Evolutionary conservation across 768 basidiomycete species (phyloP).

Genomic region (Austroboletus eburneus): DNA sequence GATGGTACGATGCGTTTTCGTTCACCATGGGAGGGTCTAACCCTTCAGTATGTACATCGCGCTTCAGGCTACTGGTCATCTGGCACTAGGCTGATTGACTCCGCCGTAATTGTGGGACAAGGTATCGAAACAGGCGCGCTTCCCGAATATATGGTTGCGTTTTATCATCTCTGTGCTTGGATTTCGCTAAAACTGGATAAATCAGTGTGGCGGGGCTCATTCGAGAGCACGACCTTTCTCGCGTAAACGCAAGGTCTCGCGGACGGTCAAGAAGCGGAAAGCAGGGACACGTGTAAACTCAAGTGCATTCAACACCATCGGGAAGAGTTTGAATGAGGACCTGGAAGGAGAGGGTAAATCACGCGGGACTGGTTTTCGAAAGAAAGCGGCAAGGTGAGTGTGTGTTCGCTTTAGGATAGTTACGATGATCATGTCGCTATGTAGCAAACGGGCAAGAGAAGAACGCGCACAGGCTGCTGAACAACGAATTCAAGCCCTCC

Average conservation of each 20-base stretch:
- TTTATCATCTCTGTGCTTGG: neutral
- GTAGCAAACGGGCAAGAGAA: slow-evolving; percentile 74
- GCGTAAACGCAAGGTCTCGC: slow-evolving; percentile 51
- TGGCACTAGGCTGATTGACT: slow-evolving; percentile 67
- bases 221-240: slow-evolving; percentile 53
- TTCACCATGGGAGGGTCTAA: no score
- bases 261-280: slow-evolving; percentile 66
- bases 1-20: slow-evolving; percentile 49
- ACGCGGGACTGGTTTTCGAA: slow-evolving; percentile 63
- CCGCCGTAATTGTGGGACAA: slow-evolving; percentile 47
- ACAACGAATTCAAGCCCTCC: slow-evolving; percentile 47
- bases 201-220: slow-evolving; percentile 79
- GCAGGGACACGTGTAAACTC: slow-evolving; percentile 65
- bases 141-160: slow-evolving; percentile 70
- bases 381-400: slow-evolving; percentile 60
- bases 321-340: slow-evolving; percentile 46
- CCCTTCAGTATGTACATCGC: slow-evolving; percentile 2
- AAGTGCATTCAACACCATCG: slow-evolving; percentile 55
- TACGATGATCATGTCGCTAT: neutral
- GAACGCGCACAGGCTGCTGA: slow-evolving; percentile 77
- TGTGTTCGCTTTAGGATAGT: neutral
- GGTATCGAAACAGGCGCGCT: slow-evolving; percentile 54
- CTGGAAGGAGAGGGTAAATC: slow-evolving; percentile 34
- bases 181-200: neutral
- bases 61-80: slow-evolving; percentile 78